Evolutionary conservation across 2,329 filamentous ascomycete genomes (phyloP).

Genomic region (Pseudocercospora vitis): DNA sequence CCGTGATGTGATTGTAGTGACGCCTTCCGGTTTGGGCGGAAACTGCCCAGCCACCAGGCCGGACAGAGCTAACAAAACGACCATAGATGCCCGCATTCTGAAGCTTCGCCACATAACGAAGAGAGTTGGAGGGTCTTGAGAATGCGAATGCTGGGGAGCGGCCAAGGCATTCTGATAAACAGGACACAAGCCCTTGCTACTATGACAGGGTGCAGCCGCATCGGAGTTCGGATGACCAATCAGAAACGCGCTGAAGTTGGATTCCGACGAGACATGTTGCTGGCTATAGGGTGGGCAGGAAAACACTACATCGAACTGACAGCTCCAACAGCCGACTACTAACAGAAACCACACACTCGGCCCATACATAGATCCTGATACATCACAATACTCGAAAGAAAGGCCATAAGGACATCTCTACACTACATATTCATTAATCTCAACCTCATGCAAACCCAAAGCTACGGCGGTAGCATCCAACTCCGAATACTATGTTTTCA

Average conservation of each 20-base stretch:
- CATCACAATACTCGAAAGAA: no score
- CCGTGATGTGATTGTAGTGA: slow-evolving; percentile 44
- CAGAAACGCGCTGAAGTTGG: neutral
- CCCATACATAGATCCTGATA: no score
- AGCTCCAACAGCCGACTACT: no score
- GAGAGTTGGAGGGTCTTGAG: neutral
- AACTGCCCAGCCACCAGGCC: slow-evolving; percentile 20
- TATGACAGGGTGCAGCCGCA: neutral
- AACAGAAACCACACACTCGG: no score
- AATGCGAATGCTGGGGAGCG: neutral
- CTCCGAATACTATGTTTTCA: no score
- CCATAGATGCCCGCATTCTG: neutral
- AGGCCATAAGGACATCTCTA: no score
- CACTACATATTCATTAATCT: no score
- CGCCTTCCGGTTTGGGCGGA: slow-evolving; percentile 30
- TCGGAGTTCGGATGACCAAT: neutral
- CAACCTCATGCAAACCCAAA: no score
- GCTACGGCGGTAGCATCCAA: no score
- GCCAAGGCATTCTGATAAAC: neutral
- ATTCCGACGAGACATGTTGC: no score
- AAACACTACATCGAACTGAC: no score
- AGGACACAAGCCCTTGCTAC: neutral
- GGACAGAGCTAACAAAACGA: slow-evolving; percentile 1
- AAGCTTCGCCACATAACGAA: neutral
- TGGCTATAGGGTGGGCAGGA: no score